Conservation (phyloP, 2,329 filamentous ascomycete species). For the Balansia obtecta region DNA sequence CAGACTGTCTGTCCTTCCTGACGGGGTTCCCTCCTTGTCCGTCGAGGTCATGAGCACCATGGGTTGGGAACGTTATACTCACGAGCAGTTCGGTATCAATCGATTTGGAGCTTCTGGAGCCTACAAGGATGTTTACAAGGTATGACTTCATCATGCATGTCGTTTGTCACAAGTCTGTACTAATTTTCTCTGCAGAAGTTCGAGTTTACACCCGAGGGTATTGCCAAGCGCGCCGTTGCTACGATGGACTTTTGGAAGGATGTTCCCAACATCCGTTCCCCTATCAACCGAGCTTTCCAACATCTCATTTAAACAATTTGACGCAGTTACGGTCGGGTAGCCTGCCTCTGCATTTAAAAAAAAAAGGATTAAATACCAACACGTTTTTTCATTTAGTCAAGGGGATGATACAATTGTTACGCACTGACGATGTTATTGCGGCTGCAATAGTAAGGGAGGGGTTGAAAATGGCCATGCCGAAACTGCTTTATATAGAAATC, state of each 20-base stretch:
- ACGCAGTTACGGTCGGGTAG: neutral
- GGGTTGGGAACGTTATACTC: conserved; percentile 97
- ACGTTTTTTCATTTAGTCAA: conserved; percentile 5
- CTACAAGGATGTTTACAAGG: conserved; percentile 96
- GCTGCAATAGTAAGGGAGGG: conserved; percentile 13
- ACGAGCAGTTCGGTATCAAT: conserved; percentile 99
- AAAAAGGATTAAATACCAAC: conserved; percentile 1
- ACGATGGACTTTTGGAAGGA: conserved; percentile 98
- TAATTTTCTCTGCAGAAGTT: conserved; percentile 63
- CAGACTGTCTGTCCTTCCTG: conserved; percentile 81
- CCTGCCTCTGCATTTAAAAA: neutral
- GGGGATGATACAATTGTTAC: conserved; percentile 14
- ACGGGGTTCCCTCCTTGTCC: conserved; percentile 84
- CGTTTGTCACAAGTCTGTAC: conserved; percentile 8
- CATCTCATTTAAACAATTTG: conserved; percentile 65
- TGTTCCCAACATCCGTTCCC: conserved; percentile 77
- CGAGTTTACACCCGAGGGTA: conserved; percentile 95
- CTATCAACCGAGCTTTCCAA: conserved; percentile 94
- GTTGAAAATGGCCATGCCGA: conserved; percentile 8
- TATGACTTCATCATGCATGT: conserved; percentile 25
- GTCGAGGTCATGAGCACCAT: conserved; percentile 96
- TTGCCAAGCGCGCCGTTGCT: conserved; percentile 83
- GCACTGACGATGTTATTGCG: conserved; percentile 14
- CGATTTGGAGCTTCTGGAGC: conserved; percentile 94
- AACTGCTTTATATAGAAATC: conserved; percentile 11